These are phyloP conservation scores for Pleurotus platypus DNA, from an alignment of 768 basidiomycete genomes.

Conservation along the genomic window DNA sequence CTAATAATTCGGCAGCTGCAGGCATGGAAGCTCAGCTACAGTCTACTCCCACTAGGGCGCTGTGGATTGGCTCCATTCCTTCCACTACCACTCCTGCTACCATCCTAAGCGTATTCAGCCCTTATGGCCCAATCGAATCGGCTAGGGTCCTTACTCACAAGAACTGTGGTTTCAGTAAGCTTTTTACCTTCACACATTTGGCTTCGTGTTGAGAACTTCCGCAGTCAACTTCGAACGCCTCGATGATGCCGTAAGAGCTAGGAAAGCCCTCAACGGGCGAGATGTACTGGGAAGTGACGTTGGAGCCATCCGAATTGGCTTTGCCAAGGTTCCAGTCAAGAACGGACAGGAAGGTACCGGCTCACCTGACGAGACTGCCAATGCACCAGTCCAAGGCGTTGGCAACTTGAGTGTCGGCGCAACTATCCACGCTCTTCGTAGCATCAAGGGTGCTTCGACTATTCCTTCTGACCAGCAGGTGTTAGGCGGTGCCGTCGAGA, in stretches of 20 bases:
- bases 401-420: slow-evolving; percentile 85
- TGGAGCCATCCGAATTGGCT: slow-evolving; percentile 95
- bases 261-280: slow-evolving; percentile 92
- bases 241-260: slow-evolving; percentile 93
- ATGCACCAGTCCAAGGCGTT: slow-evolving; percentile 72
- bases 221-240: slow-evolving; percentile 94
- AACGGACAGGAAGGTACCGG: slow-evolving; percentile 64
- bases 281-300: slow-evolving; percentile 96
- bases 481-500: slow-evolving; percentile 87
- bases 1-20: slow-evolving; percentile 50
- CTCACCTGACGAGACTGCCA: slow-evolving; percentile 59
- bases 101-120: slow-evolving; percentile 93
- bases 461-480: slow-evolving; percentile 94
- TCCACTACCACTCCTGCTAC: slow-evolving; percentile 93
- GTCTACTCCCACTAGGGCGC: slow-evolving; percentile 87
- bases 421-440: slow-evolving; percentile 82
- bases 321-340: slow-evolving; percentile 94
- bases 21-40: slow-evolving; percentile 85
- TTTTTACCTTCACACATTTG: slow-evolving; percentile 16
- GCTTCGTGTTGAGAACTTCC: slow-evolving; percentile 7
- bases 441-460: slow-evolving; percentile 88
- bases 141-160: slow-evolving; percentile 96
- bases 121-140: slow-evolving; percentile 96
- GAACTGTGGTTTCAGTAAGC: slow-evolving; percentile 87
- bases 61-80: slow-evolving; percentile 98